Evolutionary conservation across 2,329 filamentous ascomycete species (phyloP), one percentile per base, ranked within the genome.

Genomic region (Nannizziopsis arthrosporioides): DNA sequence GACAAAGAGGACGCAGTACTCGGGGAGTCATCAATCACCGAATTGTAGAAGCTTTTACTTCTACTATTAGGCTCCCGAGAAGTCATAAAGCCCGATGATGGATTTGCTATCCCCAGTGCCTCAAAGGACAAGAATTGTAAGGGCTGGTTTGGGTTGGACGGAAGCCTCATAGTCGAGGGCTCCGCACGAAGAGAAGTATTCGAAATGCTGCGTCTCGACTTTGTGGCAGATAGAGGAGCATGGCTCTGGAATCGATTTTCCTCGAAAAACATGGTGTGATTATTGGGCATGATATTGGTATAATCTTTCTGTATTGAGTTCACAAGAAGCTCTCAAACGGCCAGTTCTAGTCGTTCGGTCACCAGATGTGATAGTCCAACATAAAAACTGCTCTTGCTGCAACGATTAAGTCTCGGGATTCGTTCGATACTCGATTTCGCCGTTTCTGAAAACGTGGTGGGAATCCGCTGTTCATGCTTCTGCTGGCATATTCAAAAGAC

Each of bases 101-200:
- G 69, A 43, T 66, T 63, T 45, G 68, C 67, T 50, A 75, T 75
- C 31, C 72, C 73, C 43, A 76, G 64, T 14, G 67, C 62, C 48
- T 76, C 68, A 56, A 77, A 76, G 1, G 73, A 73, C 4, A 74
- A 74, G 12, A 78, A 66, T 46, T 74, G 71, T 36, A 78, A 61
- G 31, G 62, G 57, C 4, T 57, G 57, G 50, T 55, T 66, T 43
- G 59, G 60, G 47, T 61, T 65, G 35, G 64, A 61, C 1, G 66
- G 52, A 32, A 65, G 63, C 7, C 63, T 63, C 38, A 64, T 63
- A 30, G 63, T 59, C 8, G 60, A 50, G 1, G 62, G 61, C 51
- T 59, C 61, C 15, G 62, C 59, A 17, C 42, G 50, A 4, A 48
- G 47, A 10, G 48, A 51, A 10, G 38, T 44, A 31, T 40, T 18